Evolutionary conservation across 306 rosid genomes (phyloP), one percentile per base, ranked within the genome.

Genomic region (Myrica gale): DNA sequence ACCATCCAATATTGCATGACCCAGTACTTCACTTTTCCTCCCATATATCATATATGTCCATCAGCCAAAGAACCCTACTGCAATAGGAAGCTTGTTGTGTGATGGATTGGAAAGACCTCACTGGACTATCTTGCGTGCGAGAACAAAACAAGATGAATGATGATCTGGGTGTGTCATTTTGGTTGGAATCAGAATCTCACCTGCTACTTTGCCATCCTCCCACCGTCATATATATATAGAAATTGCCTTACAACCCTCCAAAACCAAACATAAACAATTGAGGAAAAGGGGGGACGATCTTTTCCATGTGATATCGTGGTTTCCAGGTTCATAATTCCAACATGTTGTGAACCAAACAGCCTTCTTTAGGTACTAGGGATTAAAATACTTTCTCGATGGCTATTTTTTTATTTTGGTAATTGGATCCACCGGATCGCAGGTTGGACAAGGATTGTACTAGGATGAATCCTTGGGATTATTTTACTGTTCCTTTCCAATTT

Each of bases 171-270:
- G 63, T 52, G 55, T 66, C 73, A 75, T 56, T 15, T 52, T 39
- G 41, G 19, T 21, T 21, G 63, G 89, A 82, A 85, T 85, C 86
- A 65, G 87, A 85, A 89, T 82, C 90, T 82, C 82, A 50, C 74
- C 70, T 56, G 76, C 68, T 77, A 69, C 50, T 57, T 42, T 3
- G 62, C 37, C 47, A 68, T 48, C 37, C 46, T 5, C 68, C 12
- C 4, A 45, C 0, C 75, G 52, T 9, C 13, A 2, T 48, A 48
- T 2, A 48, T 13, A 48, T 48, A 48, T 10, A 26, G 1, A 26
- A 0, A 26, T 32, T 32, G 37, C 37, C 37, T 0, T 32, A 32
- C 37, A 32, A 32, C 37, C 37, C 42, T 3, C 7, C 62, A n/a
- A 12, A 61, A 47, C 42, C n/a, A 53, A 68, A 68, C 5, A 10